phyloP scores from a whole-genome alignment of 2,329 filamentous ascomycete species.

The Graphilbum fragrans region DNA sequence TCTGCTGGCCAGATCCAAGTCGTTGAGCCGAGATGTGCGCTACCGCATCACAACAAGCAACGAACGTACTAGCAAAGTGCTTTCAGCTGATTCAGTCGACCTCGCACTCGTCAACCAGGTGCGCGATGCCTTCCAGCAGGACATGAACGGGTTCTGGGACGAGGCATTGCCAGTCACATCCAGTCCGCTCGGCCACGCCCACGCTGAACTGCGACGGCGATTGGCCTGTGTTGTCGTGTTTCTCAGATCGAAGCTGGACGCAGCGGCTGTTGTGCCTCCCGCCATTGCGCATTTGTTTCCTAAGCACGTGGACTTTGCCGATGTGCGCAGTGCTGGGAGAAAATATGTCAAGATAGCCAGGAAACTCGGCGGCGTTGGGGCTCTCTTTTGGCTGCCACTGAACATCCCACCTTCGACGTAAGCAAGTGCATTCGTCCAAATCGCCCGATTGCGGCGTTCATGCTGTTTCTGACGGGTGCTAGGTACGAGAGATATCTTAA shows the following conservation, averaged over 20 bases:
- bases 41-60: not conserved
- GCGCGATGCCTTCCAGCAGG: not conserved
- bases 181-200: not conserved
- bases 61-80: not conserved
- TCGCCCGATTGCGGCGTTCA: not conserved
- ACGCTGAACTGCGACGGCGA: not conserved
- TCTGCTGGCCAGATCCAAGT: not conserved
- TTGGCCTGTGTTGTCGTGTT: conserved; percentile 2
- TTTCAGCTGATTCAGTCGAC: not conserved
- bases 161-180: too few species aligned
- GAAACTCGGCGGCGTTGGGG: conserved; percentile 1
- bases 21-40: not conserved
- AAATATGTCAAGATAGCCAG: conserved; percentile 1
- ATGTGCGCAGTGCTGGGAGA: not conserved
- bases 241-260: not conserved
- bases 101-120: not conserved
- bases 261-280: not conserved
- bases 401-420: conserved; percentile 2
- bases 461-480: not conserved
- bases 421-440: not conserved
- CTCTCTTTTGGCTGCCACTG: conserved; percentile 3
- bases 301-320: not conserved
- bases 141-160: conserved; percentile 1
- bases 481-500: conserved; percentile 4
- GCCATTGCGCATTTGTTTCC: not conserved